Conservation (phyloP, 2,329 filamentous ascomycete species). For the Aspergillus quadrilineatus region DNA sequence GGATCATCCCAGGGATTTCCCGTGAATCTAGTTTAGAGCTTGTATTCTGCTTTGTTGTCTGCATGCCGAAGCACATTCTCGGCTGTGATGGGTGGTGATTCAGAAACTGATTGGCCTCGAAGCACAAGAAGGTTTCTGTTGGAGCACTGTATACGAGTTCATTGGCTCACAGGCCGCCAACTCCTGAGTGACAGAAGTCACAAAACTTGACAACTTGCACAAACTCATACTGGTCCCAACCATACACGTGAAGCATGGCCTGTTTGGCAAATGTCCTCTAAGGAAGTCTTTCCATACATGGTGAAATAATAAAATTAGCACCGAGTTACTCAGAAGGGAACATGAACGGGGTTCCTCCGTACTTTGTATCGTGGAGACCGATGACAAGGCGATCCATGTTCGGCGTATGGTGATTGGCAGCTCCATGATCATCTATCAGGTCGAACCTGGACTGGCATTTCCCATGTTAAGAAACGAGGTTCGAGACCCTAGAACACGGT, state of each 20-base stretch:
- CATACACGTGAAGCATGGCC: conserved; percentile 17
- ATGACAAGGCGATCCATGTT: not conserved
- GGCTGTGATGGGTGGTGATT: conserved; percentile 10
- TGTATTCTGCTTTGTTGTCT: conserved; percentile 10
- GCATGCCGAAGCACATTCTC: conserved; percentile 10
- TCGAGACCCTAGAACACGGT: not conserved
- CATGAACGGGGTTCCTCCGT: not conserved
- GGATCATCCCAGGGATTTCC: conserved; percentile 15
- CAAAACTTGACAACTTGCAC: not conserved
- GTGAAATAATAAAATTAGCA: not conserved
- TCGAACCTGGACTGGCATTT: conserved; percentile 1
- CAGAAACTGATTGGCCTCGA: conserved; percentile 17
- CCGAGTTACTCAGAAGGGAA: conserved; percentile 1
- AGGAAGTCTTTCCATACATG: not conserved
- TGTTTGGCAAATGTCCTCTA: not conserved
- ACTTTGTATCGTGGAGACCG: conserved; percentile 7
- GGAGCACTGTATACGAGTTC: not conserved
- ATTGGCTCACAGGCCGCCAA: conserved; percentile 3
- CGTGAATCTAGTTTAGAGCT: not conserved
- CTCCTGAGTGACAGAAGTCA: not conserved
- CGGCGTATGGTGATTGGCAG: not conserved
- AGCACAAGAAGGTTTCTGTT: conserved; percentile 1
- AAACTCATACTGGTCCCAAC: conserved; percentile 2
- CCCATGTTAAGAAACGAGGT: not conserved
- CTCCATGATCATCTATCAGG: not conserved